Percentiles rank a stretch among this genome's conserved stretches.
Conservation (phyloP, 768 basidiomycete species). For the Pleurotus eryngii region DNA sequence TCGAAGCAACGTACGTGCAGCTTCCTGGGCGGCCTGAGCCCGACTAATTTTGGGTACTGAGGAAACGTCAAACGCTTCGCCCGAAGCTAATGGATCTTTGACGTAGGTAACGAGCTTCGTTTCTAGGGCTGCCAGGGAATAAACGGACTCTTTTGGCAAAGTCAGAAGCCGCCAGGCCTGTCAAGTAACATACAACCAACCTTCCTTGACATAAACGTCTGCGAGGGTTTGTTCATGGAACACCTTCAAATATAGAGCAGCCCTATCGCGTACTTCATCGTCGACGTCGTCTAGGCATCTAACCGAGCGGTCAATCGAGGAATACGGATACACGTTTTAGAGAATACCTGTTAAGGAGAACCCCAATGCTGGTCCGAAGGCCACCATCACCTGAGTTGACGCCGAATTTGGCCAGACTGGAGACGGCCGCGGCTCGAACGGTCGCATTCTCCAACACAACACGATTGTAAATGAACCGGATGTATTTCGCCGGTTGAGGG, state of each 20-base stretch:
- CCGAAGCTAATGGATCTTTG: constrained; percentile 69
- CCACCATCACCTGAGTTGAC: constrained; percentile 78
- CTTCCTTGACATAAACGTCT: constrained; percentile 88
- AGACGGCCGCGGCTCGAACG: constrained; percentile 93
- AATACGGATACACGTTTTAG: background rate
- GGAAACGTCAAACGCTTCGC: constrained; percentile 79
- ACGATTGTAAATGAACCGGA: constrained; percentile 99
- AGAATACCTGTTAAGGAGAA: constrained; percentile 76
- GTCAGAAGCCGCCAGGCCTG: background rate
- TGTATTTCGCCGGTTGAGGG: constrained; percentile 96
- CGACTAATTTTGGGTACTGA: constrained; percentile 93
- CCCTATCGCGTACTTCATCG: constrained; percentile 97
- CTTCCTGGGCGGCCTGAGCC: constrained; percentile 85
- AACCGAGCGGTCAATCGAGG: constrained; percentile 5
- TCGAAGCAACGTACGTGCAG: constrained; percentile 61
- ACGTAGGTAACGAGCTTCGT: constrained; percentile 92
- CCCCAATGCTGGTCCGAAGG: constrained; percentile 82
- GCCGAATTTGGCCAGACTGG: constrained; percentile 95
- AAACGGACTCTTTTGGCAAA: constrained; percentile 74
- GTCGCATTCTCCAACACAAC: constrained; percentile 98
- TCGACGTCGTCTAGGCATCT: constrained; percentile 98
- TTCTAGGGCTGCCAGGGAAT: constrained; percentile 87
- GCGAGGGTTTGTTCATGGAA: constrained; percentile 79
- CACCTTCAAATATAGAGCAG: constrained; percentile 88
- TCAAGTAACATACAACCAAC: constrained; percentile 34